Percentiles rank a stretch among this genome's conserved stretches.
phyloP scores from a whole-genome alignment of 495 filamentous ascomycete genomes.

The Lasiosphaeria miniovina region DNA sequence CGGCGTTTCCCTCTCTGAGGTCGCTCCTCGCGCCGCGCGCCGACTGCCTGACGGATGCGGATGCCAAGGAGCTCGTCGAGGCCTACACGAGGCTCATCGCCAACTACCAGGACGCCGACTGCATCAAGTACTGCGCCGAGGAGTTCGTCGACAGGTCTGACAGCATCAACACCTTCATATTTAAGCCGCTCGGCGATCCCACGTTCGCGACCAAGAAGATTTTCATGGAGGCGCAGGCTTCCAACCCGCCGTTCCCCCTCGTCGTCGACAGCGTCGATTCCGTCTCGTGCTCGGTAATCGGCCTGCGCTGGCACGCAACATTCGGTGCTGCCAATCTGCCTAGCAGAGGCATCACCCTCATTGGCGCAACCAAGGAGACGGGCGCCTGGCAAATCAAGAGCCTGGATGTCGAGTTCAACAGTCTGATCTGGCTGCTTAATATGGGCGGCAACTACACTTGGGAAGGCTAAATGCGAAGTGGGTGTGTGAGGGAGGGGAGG shows the following conservation, averaged over 20 bases:
- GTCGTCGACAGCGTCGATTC: constrained; percentile 32
- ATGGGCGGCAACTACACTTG: constrained; percentile 37
- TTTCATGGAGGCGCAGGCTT: constrained; percentile 34
- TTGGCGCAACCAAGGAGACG: constrained; percentile 28
- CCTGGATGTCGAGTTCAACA: constrained; percentile 39
- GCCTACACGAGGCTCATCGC: constrained; percentile 32
- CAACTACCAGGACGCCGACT: constrained; percentile 33
- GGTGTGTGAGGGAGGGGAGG: neutral
- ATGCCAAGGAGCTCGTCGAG: constrained; percentile 30
- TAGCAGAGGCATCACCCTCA: constrained; percentile 33
- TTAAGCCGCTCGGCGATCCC: constrained; percentile 29
- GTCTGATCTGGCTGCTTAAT: constrained; percentile 36
- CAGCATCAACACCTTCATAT: constrained; percentile 41
- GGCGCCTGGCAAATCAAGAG: constrained; percentile 32
- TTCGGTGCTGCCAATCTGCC: constrained; percentile 34
- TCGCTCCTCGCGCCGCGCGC: constrained; percentile 15
- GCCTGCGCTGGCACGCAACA: constrained; percentile 36
- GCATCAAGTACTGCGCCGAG: constrained; percentile 36
- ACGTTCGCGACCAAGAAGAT: constrained; percentile 37
- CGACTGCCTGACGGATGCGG: constrained; percentile 29
- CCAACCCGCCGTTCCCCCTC: constrained; percentile 35
- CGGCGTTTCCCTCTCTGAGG: constrained; percentile 22
- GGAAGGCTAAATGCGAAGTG: constrained; percentile 27
- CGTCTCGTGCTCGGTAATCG: constrained; percentile 32
- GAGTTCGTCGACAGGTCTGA: constrained; percentile 34